Conservation (phyloP, 768 basidiomycete species). For the Nidula microcarpa region DNA sequence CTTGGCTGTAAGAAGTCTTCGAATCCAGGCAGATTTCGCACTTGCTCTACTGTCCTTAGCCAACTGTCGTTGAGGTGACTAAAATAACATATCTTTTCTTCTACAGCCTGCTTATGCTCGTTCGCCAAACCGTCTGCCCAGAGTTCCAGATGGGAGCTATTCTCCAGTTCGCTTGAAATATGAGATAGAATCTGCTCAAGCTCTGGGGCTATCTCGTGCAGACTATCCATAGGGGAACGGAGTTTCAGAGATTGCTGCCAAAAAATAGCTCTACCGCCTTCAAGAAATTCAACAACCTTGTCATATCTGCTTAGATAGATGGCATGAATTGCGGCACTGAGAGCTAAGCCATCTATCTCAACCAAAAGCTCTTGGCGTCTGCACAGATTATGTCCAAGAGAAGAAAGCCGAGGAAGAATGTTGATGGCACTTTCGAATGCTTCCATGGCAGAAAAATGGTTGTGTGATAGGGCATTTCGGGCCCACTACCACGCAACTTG, state of each 20-base stretch:
- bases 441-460: neutral
- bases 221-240: neutral
- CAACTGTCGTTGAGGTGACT: conserved; percentile 5
- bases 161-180: neutral
- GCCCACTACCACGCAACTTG: neutral
- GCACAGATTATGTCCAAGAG: neutral
- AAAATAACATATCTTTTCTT: conserved; percentile 4
- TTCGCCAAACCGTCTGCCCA: neutral
- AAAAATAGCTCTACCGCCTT: neutral
- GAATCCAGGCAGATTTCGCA: conserved; percentile 4
- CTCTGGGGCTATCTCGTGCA: neutral
- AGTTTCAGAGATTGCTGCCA: neutral
- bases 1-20: conserved; percentile 7
- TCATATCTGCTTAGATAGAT: neutral
- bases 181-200: neutral
- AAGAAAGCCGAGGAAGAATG: neutral
- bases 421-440: neutral
- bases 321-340: neutral
- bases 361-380: neutral
- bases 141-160: neutral
- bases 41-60: neutral
- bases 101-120: neutral
- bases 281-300: neutral
- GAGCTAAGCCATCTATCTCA: neutral
- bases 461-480: neutral